A percentile compares a stretch with the other conserved stretches of the same genome.
These are phyloP conservation scores for Pichia kluyveri DNA, from an alignment of 805 yeast genomes.

Conservation along the genomic window DNA sequence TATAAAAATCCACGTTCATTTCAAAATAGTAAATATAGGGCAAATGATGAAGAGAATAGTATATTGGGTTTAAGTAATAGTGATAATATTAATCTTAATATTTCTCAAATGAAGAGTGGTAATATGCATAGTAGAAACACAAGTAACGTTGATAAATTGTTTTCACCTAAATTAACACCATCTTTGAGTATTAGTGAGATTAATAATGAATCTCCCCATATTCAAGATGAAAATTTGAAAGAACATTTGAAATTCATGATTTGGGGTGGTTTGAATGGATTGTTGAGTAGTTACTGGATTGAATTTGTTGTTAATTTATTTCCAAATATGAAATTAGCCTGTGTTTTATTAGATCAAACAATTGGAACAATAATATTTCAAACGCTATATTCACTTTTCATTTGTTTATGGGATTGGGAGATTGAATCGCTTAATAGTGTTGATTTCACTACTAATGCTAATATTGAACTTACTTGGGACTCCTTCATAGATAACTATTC, in stretches of 20 bases:
- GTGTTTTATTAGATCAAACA: conserved; percentile 44
- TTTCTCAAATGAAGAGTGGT: background rate
- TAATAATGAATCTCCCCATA: too few species aligned
- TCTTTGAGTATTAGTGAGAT: too few species aligned
- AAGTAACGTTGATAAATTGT: background rate
- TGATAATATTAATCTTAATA: too few species aligned
- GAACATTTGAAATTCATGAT: conserved; percentile 38
- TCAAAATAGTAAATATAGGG: background rate
- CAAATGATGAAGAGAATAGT: background rate
- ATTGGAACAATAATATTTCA: conserved; percentile 51
- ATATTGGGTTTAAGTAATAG: too few species aligned
- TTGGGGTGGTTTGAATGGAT: conserved; percentile 58
- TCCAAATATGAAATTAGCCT: conserved; percentile 24
- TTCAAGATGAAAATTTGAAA: conserved; percentile 8
- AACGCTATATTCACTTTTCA: conserved; percentile 37
- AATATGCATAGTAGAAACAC: background rate
- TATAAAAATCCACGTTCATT: background rate
- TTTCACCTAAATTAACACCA: background rate
- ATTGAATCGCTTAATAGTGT: conserved; percentile 10
- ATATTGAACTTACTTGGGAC: conserved; percentile 4
- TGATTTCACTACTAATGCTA: background rate
- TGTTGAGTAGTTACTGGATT: conserved; percentile 46
- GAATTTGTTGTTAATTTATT: conserved; percentile 32
- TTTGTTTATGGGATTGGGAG: conserved; percentile 47
- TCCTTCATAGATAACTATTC: conserved; percentile 1